Evolutionary conservation across 768 basidiomycete genomes (phyloP).

Genomic region (Amanita brunnescens): DNA sequence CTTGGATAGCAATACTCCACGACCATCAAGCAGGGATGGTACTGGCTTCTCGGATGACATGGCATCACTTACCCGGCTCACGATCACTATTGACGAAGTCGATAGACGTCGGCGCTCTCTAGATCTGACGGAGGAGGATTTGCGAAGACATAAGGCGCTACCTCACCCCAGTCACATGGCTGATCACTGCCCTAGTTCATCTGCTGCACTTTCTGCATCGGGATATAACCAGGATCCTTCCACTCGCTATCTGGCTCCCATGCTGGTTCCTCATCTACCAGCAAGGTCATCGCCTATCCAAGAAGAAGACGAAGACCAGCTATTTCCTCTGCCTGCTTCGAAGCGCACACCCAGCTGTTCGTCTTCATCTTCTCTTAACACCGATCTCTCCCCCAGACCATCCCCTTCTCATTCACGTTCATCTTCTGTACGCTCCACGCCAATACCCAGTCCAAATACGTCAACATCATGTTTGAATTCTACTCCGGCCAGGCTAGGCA

Average conservation of each 20-base stretch:
- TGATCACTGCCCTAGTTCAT: background rate
- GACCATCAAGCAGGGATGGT: background rate
- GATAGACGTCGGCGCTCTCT: conserved; percentile 45
- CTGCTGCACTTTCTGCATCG: background rate
- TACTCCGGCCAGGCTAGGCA: conserved; percentile 3
- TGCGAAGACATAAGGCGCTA: conserved; percentile 8
- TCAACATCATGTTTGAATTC: conserved; percentile 19
- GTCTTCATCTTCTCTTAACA: conserved; percentile 16
- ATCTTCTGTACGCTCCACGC: background rate
- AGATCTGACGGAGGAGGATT: conserved; percentile 21
- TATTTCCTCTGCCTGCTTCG: conserved; percentile 55
- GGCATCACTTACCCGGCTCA: conserved; percentile 8
- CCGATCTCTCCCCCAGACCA: conserved; percentile 10
- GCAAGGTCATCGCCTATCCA: conserved; percentile 31
- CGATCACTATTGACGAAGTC: conserved; percentile 55
- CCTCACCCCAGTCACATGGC: conserved; percentile 10
- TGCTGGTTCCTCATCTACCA: background rate
- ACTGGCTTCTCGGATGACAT: background rate
- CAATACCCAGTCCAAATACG: conserved; percentile 24
- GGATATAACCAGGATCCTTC: background rate
- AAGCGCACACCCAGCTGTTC: conserved; percentile 41
- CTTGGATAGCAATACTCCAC: conserved; percentile 18
- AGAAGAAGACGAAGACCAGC: conserved; percentile 47
- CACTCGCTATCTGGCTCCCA: background rate
- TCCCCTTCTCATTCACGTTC: conserved; percentile 13